Evolutionary conservation across 2,329 filamentous ascomycete species (phyloP).

Genomic region (Calonectria pseudoturangicola): DNA sequence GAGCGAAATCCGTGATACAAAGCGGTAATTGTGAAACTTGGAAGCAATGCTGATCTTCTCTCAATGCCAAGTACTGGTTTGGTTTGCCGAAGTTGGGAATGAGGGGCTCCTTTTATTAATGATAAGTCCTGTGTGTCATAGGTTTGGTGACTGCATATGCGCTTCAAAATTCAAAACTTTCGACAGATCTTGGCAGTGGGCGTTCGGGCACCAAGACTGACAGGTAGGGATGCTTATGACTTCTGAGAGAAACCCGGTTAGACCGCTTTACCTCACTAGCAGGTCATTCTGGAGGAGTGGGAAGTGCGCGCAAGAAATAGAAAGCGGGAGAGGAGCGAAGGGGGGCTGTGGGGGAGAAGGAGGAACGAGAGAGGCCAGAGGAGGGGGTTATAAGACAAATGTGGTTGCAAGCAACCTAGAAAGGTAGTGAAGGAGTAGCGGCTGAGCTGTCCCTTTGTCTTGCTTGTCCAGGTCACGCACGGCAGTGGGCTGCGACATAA

Average conservation of each 20-base stretch:
- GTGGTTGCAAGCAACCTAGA: neutral
- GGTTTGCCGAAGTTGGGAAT: conserved; percentile 20
- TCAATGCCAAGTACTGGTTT: conserved; percentile 28
- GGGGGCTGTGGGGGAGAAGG: conserved; percentile 27
- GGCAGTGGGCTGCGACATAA: conserved; percentile 43
- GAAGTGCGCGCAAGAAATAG: conserved; percentile 21
- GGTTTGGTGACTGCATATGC: conserved; percentile 11
- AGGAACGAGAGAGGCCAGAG: conserved; percentile 27
- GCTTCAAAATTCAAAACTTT: conserved; percentile 19
- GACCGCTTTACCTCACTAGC: conserved; percentile 21
- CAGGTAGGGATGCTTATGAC: conserved; percentile 16
- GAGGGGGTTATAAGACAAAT: conserved; percentile 35
- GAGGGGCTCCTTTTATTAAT: conserved; percentile 36
- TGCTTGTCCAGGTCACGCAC: conserved; percentile 31
- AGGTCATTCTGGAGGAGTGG: conserved; percentile 37
- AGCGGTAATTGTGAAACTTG: neutral
- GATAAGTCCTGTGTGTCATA: neutral
- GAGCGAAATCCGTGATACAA: neutral
- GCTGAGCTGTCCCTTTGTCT: conserved; percentile 26
- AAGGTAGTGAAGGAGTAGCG: conserved; percentile 27
- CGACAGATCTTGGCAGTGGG: neutral
- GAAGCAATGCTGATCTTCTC: too few relatives aligned
- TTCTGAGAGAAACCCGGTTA: conserved; percentile 11
- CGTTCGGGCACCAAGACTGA: conserved; percentile 23
- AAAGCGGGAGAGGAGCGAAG: conserved; percentile 8